phyloP scores from a whole-genome alignment of 257 asterid genomes.

The Penstemon newberryi region DNA sequence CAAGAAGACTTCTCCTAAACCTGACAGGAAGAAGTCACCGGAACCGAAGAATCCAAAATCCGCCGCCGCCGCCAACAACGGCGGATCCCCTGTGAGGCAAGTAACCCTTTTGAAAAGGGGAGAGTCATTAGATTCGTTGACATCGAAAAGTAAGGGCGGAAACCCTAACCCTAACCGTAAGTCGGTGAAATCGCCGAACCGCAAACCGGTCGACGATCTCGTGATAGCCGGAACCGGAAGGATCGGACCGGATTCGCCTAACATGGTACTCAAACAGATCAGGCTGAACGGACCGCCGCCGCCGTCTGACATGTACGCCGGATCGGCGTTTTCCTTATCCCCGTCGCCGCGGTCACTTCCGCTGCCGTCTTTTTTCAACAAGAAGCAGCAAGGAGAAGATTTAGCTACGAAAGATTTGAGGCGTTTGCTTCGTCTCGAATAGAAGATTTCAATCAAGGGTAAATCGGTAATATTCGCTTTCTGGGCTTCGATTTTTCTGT shows the following conservation, averaged over 20 bases:
- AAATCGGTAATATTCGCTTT: no score
- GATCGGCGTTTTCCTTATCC: conserved; percentile 58
- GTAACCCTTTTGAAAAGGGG: conserved; percentile 41
- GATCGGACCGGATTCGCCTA: conserved; percentile 29
- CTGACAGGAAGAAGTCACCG: conserved; percentile 37
- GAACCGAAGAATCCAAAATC: conserved; percentile 27
- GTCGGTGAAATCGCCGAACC: neutral
- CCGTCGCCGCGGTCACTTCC: conserved; percentile 79
- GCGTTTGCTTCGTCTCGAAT: neutral
- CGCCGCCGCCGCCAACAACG: conserved; percentile 32
- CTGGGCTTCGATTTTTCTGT: neutral
- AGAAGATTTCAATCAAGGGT: no score
- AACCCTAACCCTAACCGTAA: neutral
- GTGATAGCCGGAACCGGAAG: conserved; percentile 23
- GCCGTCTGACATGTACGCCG: conserved; percentile 53
- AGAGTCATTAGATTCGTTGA: conserved; percentile 53
- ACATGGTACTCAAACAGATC: conserved; percentile 18
- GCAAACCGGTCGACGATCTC: conserved; percentile 22
- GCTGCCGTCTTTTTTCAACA: conserved; percentile 61
- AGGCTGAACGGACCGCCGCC: conserved; percentile 10
- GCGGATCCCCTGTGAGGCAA: conserved; percentile 22
- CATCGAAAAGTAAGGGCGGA: conserved; percentile 28
- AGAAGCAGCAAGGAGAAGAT: neutral
- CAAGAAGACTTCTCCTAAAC: conserved; percentile 36
- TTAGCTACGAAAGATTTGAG: neutral